A percentile compares a stretch with the other conserved stretches of the same genome.
Evolutionary conservation across 2,329 filamentous ascomycete species (phyloP).

Genomic region (Neobulgaria alba): DNA sequence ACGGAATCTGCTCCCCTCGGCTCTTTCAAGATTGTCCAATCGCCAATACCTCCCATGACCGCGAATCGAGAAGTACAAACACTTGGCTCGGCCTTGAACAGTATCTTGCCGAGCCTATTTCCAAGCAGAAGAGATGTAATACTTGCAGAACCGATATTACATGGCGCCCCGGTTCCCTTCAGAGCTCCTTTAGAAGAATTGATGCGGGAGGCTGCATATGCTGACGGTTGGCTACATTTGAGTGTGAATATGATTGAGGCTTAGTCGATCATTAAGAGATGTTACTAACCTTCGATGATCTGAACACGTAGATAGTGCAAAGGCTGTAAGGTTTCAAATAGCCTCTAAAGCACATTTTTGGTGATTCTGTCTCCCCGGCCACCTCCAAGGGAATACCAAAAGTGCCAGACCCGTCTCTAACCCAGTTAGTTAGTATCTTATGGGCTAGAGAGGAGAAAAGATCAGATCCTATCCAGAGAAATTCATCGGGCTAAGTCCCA

Average conservation of each 20-base stretch:
- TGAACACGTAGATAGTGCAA: too few species aligned
- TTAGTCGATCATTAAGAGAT: too few species aligned
- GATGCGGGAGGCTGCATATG: constrained; percentile 73
- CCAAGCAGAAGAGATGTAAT: constrained; percentile 78
- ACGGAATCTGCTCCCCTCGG: constrained; percentile 37
- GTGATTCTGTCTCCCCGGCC: too few species aligned
- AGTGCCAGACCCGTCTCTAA: too few species aligned
- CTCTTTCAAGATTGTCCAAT: constrained; percentile 66
- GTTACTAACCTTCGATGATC: too few species aligned
- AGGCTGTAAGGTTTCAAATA: too few species aligned
- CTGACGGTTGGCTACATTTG: constrained; percentile 85
- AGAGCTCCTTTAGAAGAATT: constrained; percentile 72
- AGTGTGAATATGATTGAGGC: constrained; percentile 41
- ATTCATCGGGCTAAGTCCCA: too few species aligned
- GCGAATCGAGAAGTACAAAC: constrained; percentile 48
- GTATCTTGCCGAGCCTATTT: constrained; percentile 71
- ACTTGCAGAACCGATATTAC: constrained; percentile 74
- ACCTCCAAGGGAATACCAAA: too few species aligned
- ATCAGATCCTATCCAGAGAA: too few species aligned
- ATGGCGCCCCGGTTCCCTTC: constrained; percentile 79
- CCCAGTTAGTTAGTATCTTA: too few species aligned
- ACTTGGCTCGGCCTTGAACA: constrained; percentile 69
- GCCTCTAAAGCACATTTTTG: too few species aligned
- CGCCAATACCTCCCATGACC: constrained; percentile 49
- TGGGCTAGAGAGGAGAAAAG: too few species aligned